Conservation (phyloP, 345 rosid genomes). For the Eucalyptus rudis region DNA sequence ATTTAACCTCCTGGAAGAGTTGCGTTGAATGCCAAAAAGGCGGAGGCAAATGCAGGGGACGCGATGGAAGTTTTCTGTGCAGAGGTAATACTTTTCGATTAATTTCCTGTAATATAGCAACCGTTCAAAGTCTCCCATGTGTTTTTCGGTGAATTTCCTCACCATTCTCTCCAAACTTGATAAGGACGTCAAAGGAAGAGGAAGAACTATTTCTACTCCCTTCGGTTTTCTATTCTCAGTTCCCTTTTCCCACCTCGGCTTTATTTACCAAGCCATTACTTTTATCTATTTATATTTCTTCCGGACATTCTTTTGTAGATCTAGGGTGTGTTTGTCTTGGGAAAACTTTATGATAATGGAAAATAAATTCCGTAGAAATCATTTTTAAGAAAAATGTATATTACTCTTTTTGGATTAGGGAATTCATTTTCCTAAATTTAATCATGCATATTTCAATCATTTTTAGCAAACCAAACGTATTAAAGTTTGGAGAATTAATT, state of each 20-base stretch:
- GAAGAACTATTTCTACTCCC: neutral
- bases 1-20: neutral
- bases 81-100: neutral
- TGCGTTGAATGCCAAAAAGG: accelerated
- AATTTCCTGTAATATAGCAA: neutral
- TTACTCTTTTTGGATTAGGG: accelerated
- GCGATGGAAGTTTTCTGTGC: too few species aligned
- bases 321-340: too few species aligned
- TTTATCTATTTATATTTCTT: neutral
- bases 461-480: too few species aligned
- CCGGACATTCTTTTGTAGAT: neutral
- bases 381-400: too few species aligned
- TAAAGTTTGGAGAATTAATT: accelerated
- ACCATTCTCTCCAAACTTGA: neutral
- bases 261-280: neutral
- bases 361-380: too few species aligned
- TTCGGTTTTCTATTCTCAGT: neutral
- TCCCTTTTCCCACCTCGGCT: neutral
- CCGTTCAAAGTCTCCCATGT: neutral
- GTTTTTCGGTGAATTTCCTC: neutral
- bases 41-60: neutral
- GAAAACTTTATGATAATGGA: neutral
- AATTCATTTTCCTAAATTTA: too few species aligned
- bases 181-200: neutral
- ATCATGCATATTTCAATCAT: too few species aligned